Base-by-base conservation (phyloP, 1,284 basidiomycete genomes). In the Leccinum subatratum region DNA sequence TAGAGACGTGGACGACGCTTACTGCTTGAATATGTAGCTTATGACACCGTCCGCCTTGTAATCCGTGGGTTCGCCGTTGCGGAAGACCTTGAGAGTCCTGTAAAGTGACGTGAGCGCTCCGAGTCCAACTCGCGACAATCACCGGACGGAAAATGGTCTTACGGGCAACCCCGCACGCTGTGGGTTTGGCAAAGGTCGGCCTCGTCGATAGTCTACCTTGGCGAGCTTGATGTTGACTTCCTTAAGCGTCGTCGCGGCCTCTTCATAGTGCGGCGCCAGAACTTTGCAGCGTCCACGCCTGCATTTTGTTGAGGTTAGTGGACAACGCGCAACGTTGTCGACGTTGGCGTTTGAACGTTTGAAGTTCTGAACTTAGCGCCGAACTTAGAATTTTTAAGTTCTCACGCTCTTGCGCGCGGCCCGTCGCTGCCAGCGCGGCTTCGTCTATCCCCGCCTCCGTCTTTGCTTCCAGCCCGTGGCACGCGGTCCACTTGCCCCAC, bases 21-120 rank as follows among this genome's bases (percentile, higher is more conserved):
- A 95, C n/a, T n/a, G n/a, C 95, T 99, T 98, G 83, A 87, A 79
- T 97, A 99, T 98, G 85, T 98, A 98, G 77, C 89, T 90, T 78
- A 98, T 83, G 75, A 99, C 99, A 37, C 97, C 96, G 72, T 99
- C 97, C 18, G 95, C 90, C 80, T 98, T 94, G 81, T 99, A 99
- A 64, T 95, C 91, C 25, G 82, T 77, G 57, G 89, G 78, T 56
- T 86, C 85, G 67, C 96, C 97, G 70, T 92, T 86, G 72, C 91
- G 90, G 89, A 96, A 99, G 61, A 99, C 90, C 78, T 97, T 95
- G 72, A 95, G 79, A 18, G 92, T 93, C 22, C 89, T 92, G 20
- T 64, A 63, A 28, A 8, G 16, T 8, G 60, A 39, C 39, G n/a
- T 66, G 14, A 57, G n/a, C n/a, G n/a, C n/a, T n/a, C n/a, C n/a